A percentile compares a stretch with the other conserved stretches of the same genome.
Evolutionary conservation across 2,329 filamentous ascomycete genomes (phyloP).

Genomic region (Botrytis sinoallii): DNA sequence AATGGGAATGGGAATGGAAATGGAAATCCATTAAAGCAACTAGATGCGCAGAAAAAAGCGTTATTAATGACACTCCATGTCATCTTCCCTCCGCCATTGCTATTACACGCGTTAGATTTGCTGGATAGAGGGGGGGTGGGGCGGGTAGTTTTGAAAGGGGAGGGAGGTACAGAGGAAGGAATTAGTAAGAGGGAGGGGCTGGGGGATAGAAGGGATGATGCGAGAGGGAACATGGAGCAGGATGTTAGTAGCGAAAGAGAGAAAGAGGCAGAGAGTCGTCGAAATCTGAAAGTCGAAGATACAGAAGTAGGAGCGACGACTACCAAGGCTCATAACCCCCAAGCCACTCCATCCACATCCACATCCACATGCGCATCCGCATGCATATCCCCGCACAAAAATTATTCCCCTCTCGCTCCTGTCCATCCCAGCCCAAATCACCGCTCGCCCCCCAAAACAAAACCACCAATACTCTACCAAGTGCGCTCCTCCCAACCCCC

Average conservation of each 20-base stretch:
- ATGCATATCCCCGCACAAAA: neutral
- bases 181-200: neutral
- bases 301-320: neutral
- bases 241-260: slow-evolving; percentile 16
- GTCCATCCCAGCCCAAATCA: slow-evolving; percentile 22
- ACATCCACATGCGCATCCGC: too few relatives aligned
- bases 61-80: slow-evolving; percentile 63
- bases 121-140: slow-evolving; percentile 75
- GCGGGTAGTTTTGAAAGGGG: slow-evolving; percentile 43
- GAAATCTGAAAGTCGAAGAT: too few relatives aligned
- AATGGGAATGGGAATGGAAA: neutral
- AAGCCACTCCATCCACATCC: too few relatives aligned
- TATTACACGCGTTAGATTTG: slow-evolving; percentile 83
- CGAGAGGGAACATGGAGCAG: slow-evolving; percentile 9
- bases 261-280: too few relatives aligned
- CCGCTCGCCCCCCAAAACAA: neutral
- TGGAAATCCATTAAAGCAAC: slow-evolving; percentile 23
- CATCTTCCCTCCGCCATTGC: slow-evolving; percentile 68
- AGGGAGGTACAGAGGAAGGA: slow-evolving; percentile 11
- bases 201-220: neutral
- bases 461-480: slow-evolving; percentile 23
- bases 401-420: neutral
- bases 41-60: slow-evolving; percentile 38
- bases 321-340: neutral
- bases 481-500: slow-evolving; percentile 37